phyloP scores from a whole-genome alignment of 192 early-diverging fungal species.

The Linnemannia hyalina region DNA sequence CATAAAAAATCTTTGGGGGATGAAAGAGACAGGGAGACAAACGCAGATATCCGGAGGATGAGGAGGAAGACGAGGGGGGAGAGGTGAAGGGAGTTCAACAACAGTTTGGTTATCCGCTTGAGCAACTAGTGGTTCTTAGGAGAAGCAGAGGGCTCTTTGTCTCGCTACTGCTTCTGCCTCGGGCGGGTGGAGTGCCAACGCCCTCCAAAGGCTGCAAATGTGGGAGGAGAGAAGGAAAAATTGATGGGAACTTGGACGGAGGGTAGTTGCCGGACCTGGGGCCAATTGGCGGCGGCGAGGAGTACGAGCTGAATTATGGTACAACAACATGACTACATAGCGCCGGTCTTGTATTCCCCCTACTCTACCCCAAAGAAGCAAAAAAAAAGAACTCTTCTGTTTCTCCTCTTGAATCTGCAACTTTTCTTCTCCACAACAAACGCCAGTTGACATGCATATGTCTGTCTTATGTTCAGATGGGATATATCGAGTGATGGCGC shows the following conservation, averaged over 20 bases:
- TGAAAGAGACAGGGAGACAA: no score
- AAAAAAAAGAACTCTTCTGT: neutral
- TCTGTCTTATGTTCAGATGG: no score
- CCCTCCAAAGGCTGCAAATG: neutral
- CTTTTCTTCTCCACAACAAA: conserved; percentile 3
- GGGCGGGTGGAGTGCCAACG: no score
- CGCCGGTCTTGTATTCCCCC: neutral
- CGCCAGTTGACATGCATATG: neutral
- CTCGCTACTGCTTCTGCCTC: neutral
- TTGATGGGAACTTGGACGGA: neutral
- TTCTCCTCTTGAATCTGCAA: neutral
- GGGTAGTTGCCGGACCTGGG: neutral
- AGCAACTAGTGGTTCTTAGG: neutral
- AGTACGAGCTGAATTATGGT: neutral
- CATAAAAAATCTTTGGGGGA: neutral
- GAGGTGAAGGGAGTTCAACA: neutral
- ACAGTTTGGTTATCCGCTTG: neutral
- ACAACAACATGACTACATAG: neutral
- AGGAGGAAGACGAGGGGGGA: neutral
- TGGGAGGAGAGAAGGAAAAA: neutral
- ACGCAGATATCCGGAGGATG: no score
- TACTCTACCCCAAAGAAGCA: neutral
- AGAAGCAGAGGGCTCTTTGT: neutral
- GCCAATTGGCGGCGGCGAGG: neutral
- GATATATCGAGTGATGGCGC: no score